These are phyloP conservation scores for Pseudogymnoascus pannorum DNA, from an alignment of 2,329 filamentous ascomycete species.

Conservation along the genomic window DNA sequence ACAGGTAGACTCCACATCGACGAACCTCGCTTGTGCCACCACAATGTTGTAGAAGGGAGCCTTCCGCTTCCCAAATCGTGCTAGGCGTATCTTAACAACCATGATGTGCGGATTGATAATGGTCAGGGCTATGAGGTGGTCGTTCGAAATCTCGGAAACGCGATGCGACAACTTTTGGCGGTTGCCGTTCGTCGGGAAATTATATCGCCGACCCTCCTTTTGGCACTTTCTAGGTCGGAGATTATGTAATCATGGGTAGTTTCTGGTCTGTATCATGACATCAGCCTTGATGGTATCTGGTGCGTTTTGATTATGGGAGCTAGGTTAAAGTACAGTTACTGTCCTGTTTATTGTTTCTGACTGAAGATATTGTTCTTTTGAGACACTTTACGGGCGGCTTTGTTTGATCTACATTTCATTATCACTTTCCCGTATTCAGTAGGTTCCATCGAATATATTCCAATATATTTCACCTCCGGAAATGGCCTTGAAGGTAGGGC, in stretches of 20 bases:
- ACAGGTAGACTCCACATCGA: constrained; percentile 7
- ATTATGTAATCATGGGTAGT: background rate
- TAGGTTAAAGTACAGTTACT: background rate
- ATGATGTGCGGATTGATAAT: constrained; percentile 42
- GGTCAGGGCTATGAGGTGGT: constrained; percentile 13
- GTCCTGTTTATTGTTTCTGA: background rate
- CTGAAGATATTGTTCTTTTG: background rate
- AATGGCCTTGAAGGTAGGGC: constrained; percentile 13
- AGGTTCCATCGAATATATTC: background rate
- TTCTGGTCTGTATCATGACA: background rate
- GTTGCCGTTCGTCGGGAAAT: background rate
- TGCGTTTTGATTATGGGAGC: background rate
- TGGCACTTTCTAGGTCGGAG: background rate
- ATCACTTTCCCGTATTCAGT: background rate
- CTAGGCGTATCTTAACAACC: constrained; percentile 90
- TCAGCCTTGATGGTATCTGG: background rate
- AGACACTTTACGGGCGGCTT: background rate
- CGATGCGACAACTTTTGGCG: constrained; percentile 8
- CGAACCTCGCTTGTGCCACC: constrained; percentile 82
- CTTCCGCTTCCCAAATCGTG: constrained; percentile 85
- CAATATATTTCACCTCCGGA: background rate
- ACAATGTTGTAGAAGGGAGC: constrained; percentile 97
- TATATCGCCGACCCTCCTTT: background rate
- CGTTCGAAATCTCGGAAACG: constrained; percentile 9
- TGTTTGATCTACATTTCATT: background rate